Percentiles rank a stretch among this genome's conserved stretches.
These are phyloP conservation scores for Eucalyptus paniculata DNA, from an alignment of 345 rosid species.

Conservation along the genomic window DNA sequence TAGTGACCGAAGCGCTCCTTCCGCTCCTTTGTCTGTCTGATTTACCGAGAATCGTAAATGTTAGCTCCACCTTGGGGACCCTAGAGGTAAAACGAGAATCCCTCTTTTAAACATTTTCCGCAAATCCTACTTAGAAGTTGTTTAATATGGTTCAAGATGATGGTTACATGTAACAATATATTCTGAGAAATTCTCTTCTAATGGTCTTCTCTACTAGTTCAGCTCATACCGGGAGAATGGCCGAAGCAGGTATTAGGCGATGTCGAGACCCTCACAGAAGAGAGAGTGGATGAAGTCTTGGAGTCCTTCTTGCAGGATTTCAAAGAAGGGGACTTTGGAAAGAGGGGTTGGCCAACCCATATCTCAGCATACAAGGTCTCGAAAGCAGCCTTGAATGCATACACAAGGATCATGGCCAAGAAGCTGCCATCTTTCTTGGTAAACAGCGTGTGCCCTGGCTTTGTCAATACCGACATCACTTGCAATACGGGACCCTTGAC, in stretches of 20 bases:
- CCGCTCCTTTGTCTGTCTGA: conserved; percentile 24
- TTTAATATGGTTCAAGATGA: neutral
- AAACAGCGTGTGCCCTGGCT: conserved; percentile 12
- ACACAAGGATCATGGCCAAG: conserved; percentile 19
- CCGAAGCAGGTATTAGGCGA: conserved; percentile 1
- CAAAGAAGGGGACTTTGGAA: neutral
- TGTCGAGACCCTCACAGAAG: conserved; percentile 9
- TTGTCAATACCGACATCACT: conserved; percentile 18
- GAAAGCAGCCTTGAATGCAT: conserved; percentile 22
- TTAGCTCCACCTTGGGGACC: conserved; percentile 1
- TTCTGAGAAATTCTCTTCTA: neutral
- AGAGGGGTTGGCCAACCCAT: conserved; percentile 10
- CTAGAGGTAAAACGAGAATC: conserved; percentile 4
- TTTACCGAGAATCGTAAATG: conserved; percentile 24
- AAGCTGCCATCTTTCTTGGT: conserved; percentile 3
- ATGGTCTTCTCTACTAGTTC: neutral
- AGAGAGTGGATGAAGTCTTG: conserved; percentile 8
- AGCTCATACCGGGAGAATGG: conserved; percentile 8
- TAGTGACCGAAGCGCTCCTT: conserved; percentile 12
- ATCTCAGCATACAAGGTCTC: conserved; percentile 6
- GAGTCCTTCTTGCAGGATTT: conserved; percentile 1
- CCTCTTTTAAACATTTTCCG: no score
- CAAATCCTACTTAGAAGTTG: neutral
- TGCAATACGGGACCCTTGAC: neutral
- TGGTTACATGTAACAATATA: neutral